Evolutionary conservation across 371 early-diverging fungal genomes (phyloP).

Genomic region (Haplosporangium sp.): DNA sequence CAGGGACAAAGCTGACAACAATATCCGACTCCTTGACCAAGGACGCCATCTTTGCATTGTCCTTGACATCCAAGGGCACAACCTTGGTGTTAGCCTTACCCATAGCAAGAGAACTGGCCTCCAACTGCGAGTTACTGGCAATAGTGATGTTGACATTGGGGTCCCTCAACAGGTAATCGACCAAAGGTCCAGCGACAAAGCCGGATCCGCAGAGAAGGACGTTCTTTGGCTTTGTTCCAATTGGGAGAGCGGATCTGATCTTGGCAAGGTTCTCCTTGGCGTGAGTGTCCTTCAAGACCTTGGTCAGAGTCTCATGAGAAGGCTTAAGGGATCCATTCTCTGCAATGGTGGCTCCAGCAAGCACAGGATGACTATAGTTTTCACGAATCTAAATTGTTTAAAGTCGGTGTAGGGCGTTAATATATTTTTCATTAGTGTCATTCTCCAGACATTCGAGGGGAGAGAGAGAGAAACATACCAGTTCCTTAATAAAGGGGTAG

Average conservation of each 20-base stretch:
- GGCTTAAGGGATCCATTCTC: slow-evolving; percentile 71
- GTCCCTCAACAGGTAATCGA: slow-evolving; percentile 79
- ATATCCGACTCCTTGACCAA: slow-evolving; percentile 85
- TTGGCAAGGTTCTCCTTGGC: slow-evolving; percentile 43
- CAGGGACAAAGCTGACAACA: slow-evolving; percentile 97
- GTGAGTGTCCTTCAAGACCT: slow-evolving; percentile 47
- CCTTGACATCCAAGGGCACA: slow-evolving; percentile 63
- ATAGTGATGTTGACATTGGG: slow-evolving; percentile 79
- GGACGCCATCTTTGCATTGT: slow-evolving; percentile 63
- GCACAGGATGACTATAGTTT: slow-evolving; percentile 73
- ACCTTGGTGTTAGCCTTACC: slow-evolving; percentile 64
- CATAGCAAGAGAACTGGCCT: slow-evolving; percentile 76
- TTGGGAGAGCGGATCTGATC: slow-evolving; percentile 38
- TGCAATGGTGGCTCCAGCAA: slow-evolving; percentile 85
- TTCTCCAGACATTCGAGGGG: not conserved
- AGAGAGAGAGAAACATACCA: slow-evolving; percentile 63
- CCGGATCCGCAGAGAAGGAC: slow-evolving; percentile 89
- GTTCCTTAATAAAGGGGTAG: slow-evolving; percentile 82
- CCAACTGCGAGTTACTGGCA: slow-evolving; percentile 80
- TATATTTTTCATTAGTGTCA: not conserved
- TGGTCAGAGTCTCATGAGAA: slow-evolving; percentile 63
- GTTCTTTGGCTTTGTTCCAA: slow-evolving; percentile 57
- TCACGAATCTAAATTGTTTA: slow-evolving; percentile 60
- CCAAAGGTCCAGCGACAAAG: slow-evolving; percentile 92
- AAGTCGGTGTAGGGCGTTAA: too few relatives aligned